A percentile compares a stretch with the other conserved stretches of the same genome.
These are phyloP conservation scores for Rauvolfia tetraphylla DNA, from an alignment of 257 asterid genomes.

Conservation along the genomic window DNA sequence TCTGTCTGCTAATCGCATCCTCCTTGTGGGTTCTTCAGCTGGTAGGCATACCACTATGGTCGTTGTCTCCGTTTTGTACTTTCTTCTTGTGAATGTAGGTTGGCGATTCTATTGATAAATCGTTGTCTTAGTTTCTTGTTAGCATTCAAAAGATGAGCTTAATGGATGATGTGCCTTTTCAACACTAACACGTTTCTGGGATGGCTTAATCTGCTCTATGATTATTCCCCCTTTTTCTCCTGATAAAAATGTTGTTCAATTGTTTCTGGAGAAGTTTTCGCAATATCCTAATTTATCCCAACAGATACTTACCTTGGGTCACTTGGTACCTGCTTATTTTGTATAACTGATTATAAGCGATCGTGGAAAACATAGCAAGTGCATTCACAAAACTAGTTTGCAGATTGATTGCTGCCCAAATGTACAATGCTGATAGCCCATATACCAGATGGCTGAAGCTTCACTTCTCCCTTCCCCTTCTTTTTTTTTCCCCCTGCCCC, in stretches of 20 bases:
- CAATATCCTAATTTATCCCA: too few species aligned
- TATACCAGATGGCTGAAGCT: not conserved
- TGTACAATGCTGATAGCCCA: not conserved
- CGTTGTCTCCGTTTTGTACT: not conserved
- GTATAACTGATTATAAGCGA: not conserved
- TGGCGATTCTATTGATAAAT: not conserved
- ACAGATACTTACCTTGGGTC: not conserved
- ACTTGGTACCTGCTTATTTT: too few species aligned
- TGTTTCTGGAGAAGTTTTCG: not conserved
- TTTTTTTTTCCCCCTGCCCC: not conserved
- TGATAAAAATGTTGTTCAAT: not conserved
- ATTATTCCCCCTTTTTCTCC: not conserved
- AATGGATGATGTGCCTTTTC: too few species aligned
- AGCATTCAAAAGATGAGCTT: not conserved
- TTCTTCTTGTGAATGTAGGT: not conserved
- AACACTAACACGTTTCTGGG: too few species aligned
- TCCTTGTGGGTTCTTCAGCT: conserved; percentile 81
- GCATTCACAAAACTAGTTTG: not conserved
- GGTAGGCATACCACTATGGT: conserved; percentile 27
- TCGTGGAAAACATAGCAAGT: too few species aligned
- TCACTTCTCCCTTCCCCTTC: not conserved
- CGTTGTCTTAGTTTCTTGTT: not conserved
- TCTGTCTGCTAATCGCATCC: conserved; percentile 50
- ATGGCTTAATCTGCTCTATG: not conserved
- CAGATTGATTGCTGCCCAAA: not conserved